phyloP scores from a whole-genome alignment of 2,329 filamentous ascomycete species.

The Clarireedia paspali region DNA sequence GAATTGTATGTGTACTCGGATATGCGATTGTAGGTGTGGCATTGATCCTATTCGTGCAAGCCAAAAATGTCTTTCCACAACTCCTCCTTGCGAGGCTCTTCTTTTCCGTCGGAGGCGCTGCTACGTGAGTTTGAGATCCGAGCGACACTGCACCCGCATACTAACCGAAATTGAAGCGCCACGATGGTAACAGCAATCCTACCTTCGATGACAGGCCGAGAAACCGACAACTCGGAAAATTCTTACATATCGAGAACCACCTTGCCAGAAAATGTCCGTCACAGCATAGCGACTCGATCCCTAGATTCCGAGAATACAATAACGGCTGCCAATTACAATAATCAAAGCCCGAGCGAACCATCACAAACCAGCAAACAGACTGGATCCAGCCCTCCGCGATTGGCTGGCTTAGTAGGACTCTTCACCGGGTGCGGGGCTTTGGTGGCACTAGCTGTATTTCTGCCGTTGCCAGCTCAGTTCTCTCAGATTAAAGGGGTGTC shows the following conservation, averaged over 20 bases:
- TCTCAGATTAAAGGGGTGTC: constrained; percentile 62
- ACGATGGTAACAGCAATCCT: constrained; percentile 98
- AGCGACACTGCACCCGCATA: constrained; percentile 3
- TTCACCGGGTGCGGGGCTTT: constrained; percentile 91
- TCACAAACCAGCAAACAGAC: constrained; percentile 13
- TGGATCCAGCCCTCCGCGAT: constrained; percentile 44
- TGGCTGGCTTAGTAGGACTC: constrained; percentile 85
- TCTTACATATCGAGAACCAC: constrained; percentile 6
- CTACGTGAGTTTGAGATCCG: constrained; percentile 48
- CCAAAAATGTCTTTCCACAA: constrained; percentile 79
- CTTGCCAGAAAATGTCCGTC: constrained; percentile 29
- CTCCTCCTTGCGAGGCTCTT: constrained; percentile 75
- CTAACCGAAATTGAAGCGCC: constrained; percentile 37
- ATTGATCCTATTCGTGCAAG: constrained; percentile 76
- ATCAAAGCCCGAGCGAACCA: constrained; percentile 5
- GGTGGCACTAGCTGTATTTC: constrained; percentile 71
- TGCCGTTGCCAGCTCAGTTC: constrained; percentile 80
- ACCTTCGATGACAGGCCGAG: constrained; percentile 54
- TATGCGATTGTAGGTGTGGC: constrained; percentile 75
- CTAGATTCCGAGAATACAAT: constrained; percentile 70
- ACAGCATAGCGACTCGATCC: constrained; percentile 57
- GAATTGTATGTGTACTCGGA: constrained; percentile 65
- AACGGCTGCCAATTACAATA: constrained; percentile 51
- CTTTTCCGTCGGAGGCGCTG: constrained; percentile 89
- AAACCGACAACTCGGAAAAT: constrained; percentile 19